Evolutionary conservation across 1,284 basidiomycete species (phyloP), one percentile per base, ranked within the genome.

Genomic region (Fomitopsis palustris): DNA sequence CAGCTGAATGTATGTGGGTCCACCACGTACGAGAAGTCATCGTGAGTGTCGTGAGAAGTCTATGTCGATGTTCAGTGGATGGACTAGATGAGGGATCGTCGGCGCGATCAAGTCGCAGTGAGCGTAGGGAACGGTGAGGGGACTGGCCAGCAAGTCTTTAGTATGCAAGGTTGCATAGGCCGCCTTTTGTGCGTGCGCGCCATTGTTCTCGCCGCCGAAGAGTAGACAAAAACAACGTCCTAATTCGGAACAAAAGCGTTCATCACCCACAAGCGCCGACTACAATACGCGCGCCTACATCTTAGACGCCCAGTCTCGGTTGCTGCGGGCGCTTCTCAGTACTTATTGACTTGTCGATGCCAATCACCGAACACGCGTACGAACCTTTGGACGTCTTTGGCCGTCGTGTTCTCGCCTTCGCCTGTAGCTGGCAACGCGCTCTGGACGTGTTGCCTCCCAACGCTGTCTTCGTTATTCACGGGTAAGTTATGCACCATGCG

Each of bases 21-120:
- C 17, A n/a, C n/a, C n/a, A 66, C 69, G 66, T 55, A 70, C 69
- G 60, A 41, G 65, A 66, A 53, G 64, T 64, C 69, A 70, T 70
- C 64, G 66, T 69, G 45, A 62, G 43, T 53, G 65, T 69, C 65
- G 68, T 67, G 53, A 67, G 43, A 19, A 54, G 60, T 65, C 56
- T 66, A 64, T 33, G 41, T 47, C 16, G 45, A 47, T 47, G 58
- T 60, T 62, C 59, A 35, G 16, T 27, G 33, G 37, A 51, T 25
- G 39, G 42, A 60, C 39, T 43, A 39, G 55, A 59, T 29, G 45
- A 37, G 38, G n/a, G 55, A 60, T 23, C 49, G 52, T 42, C 25
- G 45, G 63, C 61, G 64, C 58, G 52, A 60, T 59, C 61, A 57
- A 39, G 47, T 60, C 47, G 45, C 58, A 37, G 38, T 37, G 61